These are phyloP conservation scores for Dysphania ambrosioides DNA, from an alignment of 148 eudicot genomes.

Conservation along the genomic window DNA sequence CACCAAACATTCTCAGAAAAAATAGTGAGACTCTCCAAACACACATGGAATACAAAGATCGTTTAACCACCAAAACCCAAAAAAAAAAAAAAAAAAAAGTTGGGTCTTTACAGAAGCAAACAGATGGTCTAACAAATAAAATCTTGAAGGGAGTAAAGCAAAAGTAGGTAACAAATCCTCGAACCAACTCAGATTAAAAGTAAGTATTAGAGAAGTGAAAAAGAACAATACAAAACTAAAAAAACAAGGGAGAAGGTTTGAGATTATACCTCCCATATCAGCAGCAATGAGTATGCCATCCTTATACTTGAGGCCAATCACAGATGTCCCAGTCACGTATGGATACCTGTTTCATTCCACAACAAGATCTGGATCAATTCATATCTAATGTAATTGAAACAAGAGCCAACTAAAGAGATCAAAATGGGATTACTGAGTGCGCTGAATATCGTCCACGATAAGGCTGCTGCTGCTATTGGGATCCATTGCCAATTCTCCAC, in stretches of 20 bases:
- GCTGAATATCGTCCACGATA: conserved; percentile 29
- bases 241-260: too few species aligned
- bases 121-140: not conserved
- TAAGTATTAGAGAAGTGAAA: not conserved
- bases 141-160: not conserved
- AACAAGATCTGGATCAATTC: too few species aligned
- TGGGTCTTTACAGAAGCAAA: too few species aligned
- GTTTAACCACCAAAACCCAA: not conserved
- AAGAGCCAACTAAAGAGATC: not conserved
- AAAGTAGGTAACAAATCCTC: not conserved
- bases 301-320: conserved; percentile 88
- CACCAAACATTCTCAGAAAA: not conserved
- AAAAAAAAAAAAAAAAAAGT: too few species aligned
- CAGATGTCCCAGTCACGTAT: conserved; percentile 89
- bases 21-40: not conserved
- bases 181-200: not conserved
- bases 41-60: not conserved
- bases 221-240: not conserved
- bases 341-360: conserved; percentile 58
- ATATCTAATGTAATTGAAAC: too few species aligned
- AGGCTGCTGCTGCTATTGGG: conserved; percentile 19
- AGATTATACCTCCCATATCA: conserved; percentile 96
- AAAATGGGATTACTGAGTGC: conserved; percentile 21
- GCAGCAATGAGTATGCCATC: conserved; percentile 96
- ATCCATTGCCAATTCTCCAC: too few species aligned